These are phyloP conservation scores for Penicillium maclennaniae DNA, from an alignment of 495 filamentous ascomycete genomes.

Conservation along the genomic window DNA sequence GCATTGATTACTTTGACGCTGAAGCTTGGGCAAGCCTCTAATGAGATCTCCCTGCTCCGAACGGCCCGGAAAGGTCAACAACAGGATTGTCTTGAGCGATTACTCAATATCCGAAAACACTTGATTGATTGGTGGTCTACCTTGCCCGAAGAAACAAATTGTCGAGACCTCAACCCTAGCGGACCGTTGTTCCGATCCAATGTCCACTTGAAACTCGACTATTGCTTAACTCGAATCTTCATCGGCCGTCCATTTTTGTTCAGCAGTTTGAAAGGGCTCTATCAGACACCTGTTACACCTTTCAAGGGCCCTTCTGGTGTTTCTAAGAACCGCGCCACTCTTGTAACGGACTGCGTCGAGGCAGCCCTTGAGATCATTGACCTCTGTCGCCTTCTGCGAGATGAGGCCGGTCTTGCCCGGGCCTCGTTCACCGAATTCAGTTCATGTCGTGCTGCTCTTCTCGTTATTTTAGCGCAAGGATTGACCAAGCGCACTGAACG, in stretches of 20 bases:
- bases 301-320: constrained; percentile 33
- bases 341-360: constrained; percentile 48
- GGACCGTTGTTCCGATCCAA: constrained; percentile 45
- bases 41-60: constrained; percentile 40
- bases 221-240: constrained; percentile 46
- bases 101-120: constrained; percentile 39
- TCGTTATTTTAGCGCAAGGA: constrained; percentile 48
- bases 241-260: constrained; percentile 50
- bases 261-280: constrained; percentile 37
- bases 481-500: constrained; percentile 47
- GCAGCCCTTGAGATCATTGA: constrained; percentile 49
- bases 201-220: constrained; percentile 48
- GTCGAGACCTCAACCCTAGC: constrained; percentile 36
- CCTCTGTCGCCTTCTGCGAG: constrained; percentile 43
- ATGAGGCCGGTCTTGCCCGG: constrained; percentile 47
- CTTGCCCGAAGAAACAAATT: constrained; percentile 43
- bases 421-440: constrained; percentile 52
- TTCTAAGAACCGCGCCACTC: constrained; percentile 38
- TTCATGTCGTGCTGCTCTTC: constrained; percentile 47
- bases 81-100: constrained; percentile 41
- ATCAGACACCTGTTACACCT: constrained; percentile 18
- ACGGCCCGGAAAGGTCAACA: constrained; percentile 40
- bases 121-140: constrained; percentile 49
- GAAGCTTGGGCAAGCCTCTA: constrained; percentile 42
- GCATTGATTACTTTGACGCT: constrained; percentile 44